Evolutionary conservation across 2,329 filamentous ascomycete species (phyloP).

Genomic region (Gaeumannomyces sp.): DNA sequence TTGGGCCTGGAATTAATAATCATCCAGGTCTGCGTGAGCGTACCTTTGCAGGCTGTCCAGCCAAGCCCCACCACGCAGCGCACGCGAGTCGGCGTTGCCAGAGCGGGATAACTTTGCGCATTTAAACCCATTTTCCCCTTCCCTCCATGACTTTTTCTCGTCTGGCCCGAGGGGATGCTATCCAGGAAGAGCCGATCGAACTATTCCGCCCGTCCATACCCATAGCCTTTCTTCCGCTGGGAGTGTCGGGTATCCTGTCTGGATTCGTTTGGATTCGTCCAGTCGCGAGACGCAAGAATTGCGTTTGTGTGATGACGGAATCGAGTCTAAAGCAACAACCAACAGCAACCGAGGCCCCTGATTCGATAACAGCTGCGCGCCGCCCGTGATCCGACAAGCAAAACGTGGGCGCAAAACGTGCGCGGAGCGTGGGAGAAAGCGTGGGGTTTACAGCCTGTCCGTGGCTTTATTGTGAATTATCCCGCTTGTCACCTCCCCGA

Average conservation of each 20-base stretch:
- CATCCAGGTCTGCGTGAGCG: no score
- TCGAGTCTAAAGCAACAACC: conserved; percentile 4
- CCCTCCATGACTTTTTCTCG: neutral
- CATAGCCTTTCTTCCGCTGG: neutral
- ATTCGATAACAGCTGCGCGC: conserved; percentile 5
- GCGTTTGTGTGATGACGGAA: conserved; percentile 19
- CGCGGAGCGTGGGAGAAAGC: neutral
- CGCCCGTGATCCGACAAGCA: neutral
- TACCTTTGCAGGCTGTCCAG: neutral
- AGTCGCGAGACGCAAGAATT: conserved; percentile 11
- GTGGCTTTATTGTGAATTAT: conserved; percentile 1
- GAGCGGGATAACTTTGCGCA: neutral
- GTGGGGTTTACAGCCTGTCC: neutral
- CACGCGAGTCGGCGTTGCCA: neutral
- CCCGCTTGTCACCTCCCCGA: neutral
- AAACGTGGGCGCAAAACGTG: neutral
- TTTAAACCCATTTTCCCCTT: neutral
- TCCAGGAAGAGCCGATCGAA: neutral
- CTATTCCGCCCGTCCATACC: neutral
- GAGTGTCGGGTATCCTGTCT: no score
- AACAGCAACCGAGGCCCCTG: neutral
- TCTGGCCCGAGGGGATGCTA: neutral
- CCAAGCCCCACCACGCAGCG: neutral
- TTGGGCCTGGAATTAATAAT: neutral
- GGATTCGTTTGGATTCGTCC: neutral